These are phyloP conservation scores for Vaccinium myrtillus DNA, from an alignment of 148 eudicot species.

Conservation along the genomic window DNA sequence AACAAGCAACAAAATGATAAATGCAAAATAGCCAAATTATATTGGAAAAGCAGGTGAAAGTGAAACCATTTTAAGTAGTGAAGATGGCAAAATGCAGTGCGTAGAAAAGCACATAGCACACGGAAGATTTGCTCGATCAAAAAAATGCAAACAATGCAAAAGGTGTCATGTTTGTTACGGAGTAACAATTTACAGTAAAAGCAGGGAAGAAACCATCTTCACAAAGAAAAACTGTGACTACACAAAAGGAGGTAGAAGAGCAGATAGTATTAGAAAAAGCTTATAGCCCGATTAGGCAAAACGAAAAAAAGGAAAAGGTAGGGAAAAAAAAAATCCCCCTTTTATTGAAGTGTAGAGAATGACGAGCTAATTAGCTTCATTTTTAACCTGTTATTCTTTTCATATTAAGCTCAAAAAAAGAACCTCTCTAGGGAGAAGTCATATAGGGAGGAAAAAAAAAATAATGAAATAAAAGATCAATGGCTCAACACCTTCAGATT, in stretches of 20 bases:
- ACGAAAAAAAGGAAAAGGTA: not conserved
- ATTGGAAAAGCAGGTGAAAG: not conserved
- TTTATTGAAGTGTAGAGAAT: not conserved
- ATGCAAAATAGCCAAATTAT: not conserved
- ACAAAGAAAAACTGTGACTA: not conserved
- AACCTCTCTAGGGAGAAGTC: not conserved
- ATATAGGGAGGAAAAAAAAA: not conserved
- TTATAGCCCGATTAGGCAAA: not conserved
- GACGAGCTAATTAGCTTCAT: not conserved
- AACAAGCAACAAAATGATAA: not conserved
- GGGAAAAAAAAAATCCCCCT: not conserved
- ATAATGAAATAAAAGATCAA: constrained; percentile 16
- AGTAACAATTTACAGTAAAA: not conserved
- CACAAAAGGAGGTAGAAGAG: not conserved
- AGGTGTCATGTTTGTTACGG: not conserved
- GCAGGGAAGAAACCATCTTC: not conserved
- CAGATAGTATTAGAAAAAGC: not conserved
- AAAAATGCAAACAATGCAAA: not conserved
- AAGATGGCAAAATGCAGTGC: not conserved
- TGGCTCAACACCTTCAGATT: constrained; percentile 73
- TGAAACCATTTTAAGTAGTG: not conserved
- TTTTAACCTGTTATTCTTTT: not conserved
- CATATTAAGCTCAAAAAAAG: not conserved
- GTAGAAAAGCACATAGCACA: not conserved
- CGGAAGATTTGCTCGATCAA: not conserved